These are phyloP conservation scores for Vigna mungo DNA, from an alignment of 306 rosid genomes.

Conservation along the genomic window DNA sequence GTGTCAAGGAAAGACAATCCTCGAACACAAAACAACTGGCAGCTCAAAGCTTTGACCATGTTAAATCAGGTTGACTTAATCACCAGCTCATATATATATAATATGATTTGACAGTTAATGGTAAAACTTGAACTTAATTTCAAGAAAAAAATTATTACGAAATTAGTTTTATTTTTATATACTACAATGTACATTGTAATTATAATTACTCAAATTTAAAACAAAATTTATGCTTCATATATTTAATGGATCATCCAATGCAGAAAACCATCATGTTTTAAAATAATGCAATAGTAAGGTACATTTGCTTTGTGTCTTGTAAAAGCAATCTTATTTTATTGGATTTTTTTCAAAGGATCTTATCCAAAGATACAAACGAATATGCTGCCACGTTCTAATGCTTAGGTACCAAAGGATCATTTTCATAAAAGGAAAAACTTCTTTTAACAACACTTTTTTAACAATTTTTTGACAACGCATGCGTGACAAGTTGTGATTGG, in stretches of 20 bases:
- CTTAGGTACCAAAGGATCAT: background rate
- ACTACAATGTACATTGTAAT: background rate
- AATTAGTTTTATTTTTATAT: background rate
- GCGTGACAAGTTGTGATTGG: too few species aligned
- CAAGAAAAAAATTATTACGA: background rate
- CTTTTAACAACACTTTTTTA: too few species aligned
- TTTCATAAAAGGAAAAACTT: background rate
- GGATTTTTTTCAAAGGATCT: background rate
- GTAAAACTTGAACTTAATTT: background rate
- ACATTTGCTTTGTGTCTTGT: background rate
- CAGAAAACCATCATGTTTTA: background rate
- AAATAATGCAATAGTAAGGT: background rate
- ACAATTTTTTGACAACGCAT: too few species aligned
- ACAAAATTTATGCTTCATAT: background rate
- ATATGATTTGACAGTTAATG: background rate
- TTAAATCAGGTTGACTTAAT: too few species aligned
- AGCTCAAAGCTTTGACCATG: constrained; percentile 17
- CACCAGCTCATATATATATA: background rate
- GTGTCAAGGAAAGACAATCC: background rate
- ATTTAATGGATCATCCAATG: background rate
- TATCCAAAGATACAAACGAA: background rate
- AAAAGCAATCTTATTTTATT: constrained; percentile 11
- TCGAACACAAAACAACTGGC: constrained; percentile 2
- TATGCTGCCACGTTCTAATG: background rate
- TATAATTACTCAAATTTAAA: background rate